Percentiles rank a stretch among this genome's conserved stretches.
Evolutionary conservation across 2,329 filamentous ascomycete species (phyloP).

Genomic region (Phialocephala sp.): DNA sequence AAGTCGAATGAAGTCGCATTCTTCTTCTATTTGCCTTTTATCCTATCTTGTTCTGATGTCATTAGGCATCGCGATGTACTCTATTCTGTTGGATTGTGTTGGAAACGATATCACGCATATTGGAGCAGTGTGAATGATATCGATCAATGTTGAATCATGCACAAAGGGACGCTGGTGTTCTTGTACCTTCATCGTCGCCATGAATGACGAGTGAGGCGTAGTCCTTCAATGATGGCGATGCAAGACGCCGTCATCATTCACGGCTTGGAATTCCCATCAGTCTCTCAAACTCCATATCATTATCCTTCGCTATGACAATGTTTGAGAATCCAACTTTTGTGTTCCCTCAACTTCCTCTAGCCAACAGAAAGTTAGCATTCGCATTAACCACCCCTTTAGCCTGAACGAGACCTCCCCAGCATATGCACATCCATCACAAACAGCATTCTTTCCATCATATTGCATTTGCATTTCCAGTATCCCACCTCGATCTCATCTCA

Average conservation of each 20-base stretch:
- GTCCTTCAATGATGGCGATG: neutral
- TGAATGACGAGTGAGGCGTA: neutral
- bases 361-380: conserved; percentile 1
- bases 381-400: conserved; percentile 9
- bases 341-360: neutral
- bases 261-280: neutral
- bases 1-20: neutral
- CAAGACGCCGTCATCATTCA: neutral
- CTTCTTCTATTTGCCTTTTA: conserved; percentile 1
- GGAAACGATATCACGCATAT: neutral
- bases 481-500: neutral
- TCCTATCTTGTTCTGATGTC: neutral
- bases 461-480: conserved; percentile 1
- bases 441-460: neutral
- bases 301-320: conserved; percentile 10
- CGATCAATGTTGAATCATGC: neutral
- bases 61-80: neutral
- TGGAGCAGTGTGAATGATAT: neutral
- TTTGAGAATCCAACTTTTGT: conserved; percentile 2
- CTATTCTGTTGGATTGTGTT: conserved; percentile 1
- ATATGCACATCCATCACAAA: conserved; percentile 7
- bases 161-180: neutral
- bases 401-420: neutral
- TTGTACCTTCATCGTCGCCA: neutral
- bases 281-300: conserved; percentile 2